Percentiles rank a stretch among this genome's conserved stretches.
These are phyloP conservation scores for Metarhizium humberi DNA, from an alignment of 2,329 filamentous ascomycete genomes.

Conservation along the genomic window DNA sequence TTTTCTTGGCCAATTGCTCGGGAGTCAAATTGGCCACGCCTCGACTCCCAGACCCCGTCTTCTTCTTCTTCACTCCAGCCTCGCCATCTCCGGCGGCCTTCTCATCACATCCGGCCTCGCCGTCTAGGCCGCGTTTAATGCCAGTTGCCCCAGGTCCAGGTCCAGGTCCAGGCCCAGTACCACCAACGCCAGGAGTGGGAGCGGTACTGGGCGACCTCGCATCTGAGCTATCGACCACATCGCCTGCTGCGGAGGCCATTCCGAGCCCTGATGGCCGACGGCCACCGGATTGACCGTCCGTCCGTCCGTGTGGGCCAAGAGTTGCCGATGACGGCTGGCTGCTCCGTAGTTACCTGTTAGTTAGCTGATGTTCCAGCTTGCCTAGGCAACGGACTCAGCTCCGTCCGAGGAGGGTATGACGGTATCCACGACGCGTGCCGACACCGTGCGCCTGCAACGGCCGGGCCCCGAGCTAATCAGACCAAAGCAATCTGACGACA, in stretches of 20 bases:
- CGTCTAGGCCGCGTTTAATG: constrained; percentile 2
- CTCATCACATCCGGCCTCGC: background rate
- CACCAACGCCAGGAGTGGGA: background rate
- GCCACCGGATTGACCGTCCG: background rate
- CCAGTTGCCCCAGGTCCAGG: background rate
- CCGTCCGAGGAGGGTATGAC: no score
- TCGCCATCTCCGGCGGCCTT: constrained; percentile 8
- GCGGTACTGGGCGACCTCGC: background rate
- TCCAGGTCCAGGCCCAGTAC: background rate
- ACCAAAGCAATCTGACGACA: background rate
- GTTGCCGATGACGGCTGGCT: background rate
- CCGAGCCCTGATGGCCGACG: background rate
- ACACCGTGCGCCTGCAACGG: background rate
- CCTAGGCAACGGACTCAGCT: no score
- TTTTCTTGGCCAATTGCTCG: constrained; percentile 63
- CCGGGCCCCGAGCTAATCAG: background rate
- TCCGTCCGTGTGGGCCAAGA: background rate
- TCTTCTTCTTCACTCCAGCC: constrained; percentile 33
- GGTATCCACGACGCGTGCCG: background rate
- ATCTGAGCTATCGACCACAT: constrained; percentile 2
- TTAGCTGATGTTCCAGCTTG: no score
- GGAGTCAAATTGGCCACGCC: constrained; percentile 58
- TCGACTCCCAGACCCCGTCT: constrained; percentile 32
- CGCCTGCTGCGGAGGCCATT: constrained; percentile 3
- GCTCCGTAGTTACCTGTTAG: no score